Conservation (phyloP, 2,329 filamentous ascomycete genomes). For the Eutypa lata region DNA sequence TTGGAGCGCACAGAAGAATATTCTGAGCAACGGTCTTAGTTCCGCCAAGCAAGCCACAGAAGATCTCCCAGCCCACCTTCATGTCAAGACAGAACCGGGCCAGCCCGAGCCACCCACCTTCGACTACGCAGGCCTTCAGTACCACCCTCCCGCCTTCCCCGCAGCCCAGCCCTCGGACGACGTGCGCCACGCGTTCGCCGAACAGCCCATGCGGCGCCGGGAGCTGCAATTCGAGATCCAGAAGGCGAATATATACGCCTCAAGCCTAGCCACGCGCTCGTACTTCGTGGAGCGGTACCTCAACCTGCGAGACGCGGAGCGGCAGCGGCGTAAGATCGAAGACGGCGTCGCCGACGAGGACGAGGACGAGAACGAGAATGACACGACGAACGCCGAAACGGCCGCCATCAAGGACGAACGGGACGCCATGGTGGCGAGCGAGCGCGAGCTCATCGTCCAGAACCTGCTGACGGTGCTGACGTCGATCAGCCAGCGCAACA, state of each 20-base stretch:
- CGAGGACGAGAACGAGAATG: constrained; percentile 16
- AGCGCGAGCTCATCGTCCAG: constrained; percentile 78
- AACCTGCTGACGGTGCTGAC: constrained; percentile 72
- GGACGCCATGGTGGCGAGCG: constrained; percentile 65
- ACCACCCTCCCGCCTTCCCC: constrained; percentile 49
- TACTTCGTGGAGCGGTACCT: constrained; percentile 87
- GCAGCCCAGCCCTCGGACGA: constrained; percentile 46
- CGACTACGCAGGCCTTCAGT: constrained; percentile 47
- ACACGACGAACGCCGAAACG: too few relatives aligned
- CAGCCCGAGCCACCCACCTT: constrained; percentile 27
- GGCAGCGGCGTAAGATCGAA: constrained; percentile 39
- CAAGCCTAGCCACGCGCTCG: constrained; percentile 75
- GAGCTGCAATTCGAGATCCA: constrained; percentile 81
- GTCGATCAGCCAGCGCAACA: constrained; percentile 78
- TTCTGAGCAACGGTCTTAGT: constrained; percentile 68
- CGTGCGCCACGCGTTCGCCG: constrained; percentile 46
- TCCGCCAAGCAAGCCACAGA: constrained; percentile 67
- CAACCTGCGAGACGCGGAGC: constrained; percentile 66
- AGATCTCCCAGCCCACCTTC: constrained; percentile 66
- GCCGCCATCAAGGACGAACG: constrained; percentile 30
- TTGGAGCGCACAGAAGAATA: constrained; percentile 72
- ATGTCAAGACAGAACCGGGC: constrained; percentile 45
- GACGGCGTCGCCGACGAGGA: constrained; percentile 42
- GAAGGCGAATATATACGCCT: constrained; percentile 85
- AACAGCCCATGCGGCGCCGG: constrained; percentile 48